Base-by-base conservation (phyloP, 192 early-diverging fungal genomes). In the Umbelopsis vinacea region DNA sequence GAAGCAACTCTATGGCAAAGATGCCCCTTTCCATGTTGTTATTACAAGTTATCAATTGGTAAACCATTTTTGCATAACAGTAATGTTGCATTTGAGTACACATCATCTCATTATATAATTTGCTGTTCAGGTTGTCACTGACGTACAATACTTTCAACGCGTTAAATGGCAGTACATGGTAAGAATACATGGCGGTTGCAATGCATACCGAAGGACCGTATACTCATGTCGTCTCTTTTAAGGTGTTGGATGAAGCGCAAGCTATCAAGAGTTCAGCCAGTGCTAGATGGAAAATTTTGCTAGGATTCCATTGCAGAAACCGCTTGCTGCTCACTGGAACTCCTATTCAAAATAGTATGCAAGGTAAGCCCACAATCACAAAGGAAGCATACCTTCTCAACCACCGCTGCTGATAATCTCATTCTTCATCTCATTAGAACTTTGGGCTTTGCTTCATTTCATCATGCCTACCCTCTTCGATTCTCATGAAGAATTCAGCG, bases 401-500 rank as follows among this genome's bases (percentile, higher is more conserved):
- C n/a, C 6, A 6, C 11, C 6, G 6, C 11, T 43, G 40, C 11
- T 43, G 11, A 11, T 43, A 43, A 43, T 46, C 17, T 17, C 45
- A 15, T 17, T 21, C 45, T 48, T 69, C 29, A 29, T 3, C 33
- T 55, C 46, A n/a, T 68, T 63, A 79, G 95, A 97, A 79, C 83
- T 97, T 57, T 97, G 95, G 95, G 91, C 94, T 2, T 79, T 97
- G 50, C 83, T 97, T 52, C 93, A 97, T 77, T 97, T 97, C 78
- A 94, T 97, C 74, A 97, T 97, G 95, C 95, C 95, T 4, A 95
- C 90, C 23, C 84, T 95, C 23, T 97, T 97, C 71, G 95, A 95
- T 77, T 94, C 93, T 15, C 95, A 96, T 66, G 92, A 93, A 72
- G 94, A 95, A 79, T 97, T 97, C 71, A 92, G 90, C 73, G 95